phyloP scores from a whole-genome alignment of 306 rosid genomes.

The Vigna unguiculata region DNA sequence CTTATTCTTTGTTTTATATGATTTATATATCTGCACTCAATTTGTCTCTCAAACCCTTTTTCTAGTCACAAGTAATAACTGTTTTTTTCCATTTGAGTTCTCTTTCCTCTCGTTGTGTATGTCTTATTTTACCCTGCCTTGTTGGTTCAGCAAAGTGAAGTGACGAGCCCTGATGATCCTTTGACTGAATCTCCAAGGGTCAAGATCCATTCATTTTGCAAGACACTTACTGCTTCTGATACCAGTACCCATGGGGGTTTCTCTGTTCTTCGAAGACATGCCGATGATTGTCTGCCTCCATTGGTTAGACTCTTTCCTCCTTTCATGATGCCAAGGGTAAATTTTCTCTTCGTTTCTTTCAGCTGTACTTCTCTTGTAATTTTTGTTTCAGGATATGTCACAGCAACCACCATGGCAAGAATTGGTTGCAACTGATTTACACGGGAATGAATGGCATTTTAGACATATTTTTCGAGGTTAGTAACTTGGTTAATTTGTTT shows the following conservation, averaged over 20 bases:
- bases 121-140: not conserved
- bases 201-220: conserved; percentile 32
- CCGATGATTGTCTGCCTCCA: conserved; percentile 31
- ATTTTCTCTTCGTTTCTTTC: not conserved
- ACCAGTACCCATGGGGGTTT: conserved; percentile 36
- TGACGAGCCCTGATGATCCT: conserved; percentile 35
- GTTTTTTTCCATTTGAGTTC: not conserved
- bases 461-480: conserved; percentile 35
- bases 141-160: conserved; percentile 28
- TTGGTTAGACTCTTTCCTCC: conserved; percentile 21
- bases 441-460: conserved; percentile 33
- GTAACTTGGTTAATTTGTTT: not conserved
- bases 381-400: conserved; percentile 16
- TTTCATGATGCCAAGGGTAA: not conserved
- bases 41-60: not conserved
- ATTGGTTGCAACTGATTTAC: conserved; percentile 31
- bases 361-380: not conserved
- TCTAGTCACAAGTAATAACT: not conserved
- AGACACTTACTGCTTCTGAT: conserved; percentile 31
- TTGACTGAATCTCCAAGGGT: conserved; percentile 6
- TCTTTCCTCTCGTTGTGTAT: not conserved
- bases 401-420: conserved; percentile 36
- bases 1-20: conserved; percentile 17
- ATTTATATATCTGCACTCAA: not conserved
- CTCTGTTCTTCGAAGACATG: conserved; percentile 28